These are phyloP conservation scores for Hypoxylon lienhwacheense DNA, from an alignment of 495 filamentous ascomycete species.

Conservation along the genomic window DNA sequence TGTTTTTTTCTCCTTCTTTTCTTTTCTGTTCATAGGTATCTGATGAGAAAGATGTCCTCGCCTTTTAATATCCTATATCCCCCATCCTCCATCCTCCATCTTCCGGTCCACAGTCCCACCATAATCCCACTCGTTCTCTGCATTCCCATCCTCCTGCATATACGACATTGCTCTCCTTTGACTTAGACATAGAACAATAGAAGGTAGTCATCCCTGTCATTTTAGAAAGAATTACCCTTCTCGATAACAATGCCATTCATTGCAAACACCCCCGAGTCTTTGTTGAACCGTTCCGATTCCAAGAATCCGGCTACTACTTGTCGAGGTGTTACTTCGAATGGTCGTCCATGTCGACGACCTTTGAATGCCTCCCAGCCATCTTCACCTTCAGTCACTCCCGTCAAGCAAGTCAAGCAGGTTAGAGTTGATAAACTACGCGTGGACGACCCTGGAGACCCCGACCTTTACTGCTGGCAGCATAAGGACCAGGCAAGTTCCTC, in stretches of 20 bases:
- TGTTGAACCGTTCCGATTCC: constrained; percentile 75
- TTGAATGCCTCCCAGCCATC: constrained; percentile 51
- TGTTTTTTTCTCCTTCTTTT: too few relatives aligned
- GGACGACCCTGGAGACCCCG: constrained; percentile 47
- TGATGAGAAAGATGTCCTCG: too few relatives aligned
- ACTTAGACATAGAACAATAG: constrained; percentile 5
- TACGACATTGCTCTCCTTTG: too few relatives aligned
- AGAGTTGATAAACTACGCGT: constrained; percentile 52
- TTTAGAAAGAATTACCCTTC: background rate
- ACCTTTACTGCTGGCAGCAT: constrained; percentile 87
- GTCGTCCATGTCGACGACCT: constrained; percentile 75
- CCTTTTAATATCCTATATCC: too few relatives aligned
- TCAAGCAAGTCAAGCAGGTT: too few relatives aligned
- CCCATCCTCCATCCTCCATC: too few relatives aligned
- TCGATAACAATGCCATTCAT: constrained; percentile 68
- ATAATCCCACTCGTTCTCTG: too few relatives aligned
- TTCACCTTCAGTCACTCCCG: constrained; percentile 36
- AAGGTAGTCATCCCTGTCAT: background rate
- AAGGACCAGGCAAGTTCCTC: constrained; percentile 73
- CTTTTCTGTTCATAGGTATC: too few relatives aligned
- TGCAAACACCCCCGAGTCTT: constrained; percentile 80
- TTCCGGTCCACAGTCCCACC: too few relatives aligned
- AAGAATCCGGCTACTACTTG: constrained; percentile 85
- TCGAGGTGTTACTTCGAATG: constrained; percentile 75
- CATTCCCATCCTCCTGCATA: too few relatives aligned